Conservation (phyloP, 2,329 filamentous ascomycete species). For the Leptographium lundbergii region DNA sequence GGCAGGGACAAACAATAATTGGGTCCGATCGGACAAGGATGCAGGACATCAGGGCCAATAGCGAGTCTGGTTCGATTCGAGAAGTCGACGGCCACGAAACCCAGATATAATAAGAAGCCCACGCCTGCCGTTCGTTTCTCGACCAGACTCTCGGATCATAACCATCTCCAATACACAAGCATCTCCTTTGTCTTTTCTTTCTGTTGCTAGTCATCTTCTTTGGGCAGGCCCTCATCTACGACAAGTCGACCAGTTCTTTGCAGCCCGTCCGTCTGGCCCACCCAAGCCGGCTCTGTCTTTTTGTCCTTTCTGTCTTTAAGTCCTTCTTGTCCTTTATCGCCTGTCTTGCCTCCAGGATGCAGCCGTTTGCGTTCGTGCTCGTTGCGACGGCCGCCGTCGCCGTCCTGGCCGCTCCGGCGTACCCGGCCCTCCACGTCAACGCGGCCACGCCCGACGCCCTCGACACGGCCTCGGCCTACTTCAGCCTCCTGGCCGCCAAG, state of each 20-base stretch:
- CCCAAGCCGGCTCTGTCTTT: slow-evolving; percentile 2
- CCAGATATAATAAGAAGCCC: slow-evolving; percentile 5
- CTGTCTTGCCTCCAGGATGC: slow-evolving; percentile 26
- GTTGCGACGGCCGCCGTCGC: slow-evolving; percentile 32
- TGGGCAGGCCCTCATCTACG: not conserved
- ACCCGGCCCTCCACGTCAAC: slow-evolving; percentile 30
- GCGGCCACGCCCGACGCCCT: slow-evolving; percentile 27
- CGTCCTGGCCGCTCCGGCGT: slow-evolving; percentile 31
- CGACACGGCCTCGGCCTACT: slow-evolving; percentile 44
- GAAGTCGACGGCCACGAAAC: not conserved
- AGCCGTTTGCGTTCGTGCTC: slow-evolving; percentile 31
- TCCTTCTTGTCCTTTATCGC: slow-evolving; percentile 5
- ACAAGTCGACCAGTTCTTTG: slow-evolving; percentile 1
- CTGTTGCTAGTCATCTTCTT: not conserved
- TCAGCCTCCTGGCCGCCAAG: slow-evolving; percentile 45
- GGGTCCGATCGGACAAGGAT: too few relatives aligned
- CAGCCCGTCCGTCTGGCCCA: not conserved
- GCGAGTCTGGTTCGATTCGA: not conserved
- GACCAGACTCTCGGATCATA: not conserved
- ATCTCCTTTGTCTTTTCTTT: not conserved
- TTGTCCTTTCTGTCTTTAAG: slow-evolving; percentile 2
- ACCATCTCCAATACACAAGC: not conserved
- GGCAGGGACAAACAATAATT: not conserved
- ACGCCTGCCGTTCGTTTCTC: not conserved
- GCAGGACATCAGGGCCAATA: too few relatives aligned